A percentile compares a stretch with the other conserved stretches of the same genome.
These are phyloP conservation scores for Diaporthe nobilis DNA, from an alignment of 2,329 filamentous ascomycete species.

Conservation along the genomic window DNA sequence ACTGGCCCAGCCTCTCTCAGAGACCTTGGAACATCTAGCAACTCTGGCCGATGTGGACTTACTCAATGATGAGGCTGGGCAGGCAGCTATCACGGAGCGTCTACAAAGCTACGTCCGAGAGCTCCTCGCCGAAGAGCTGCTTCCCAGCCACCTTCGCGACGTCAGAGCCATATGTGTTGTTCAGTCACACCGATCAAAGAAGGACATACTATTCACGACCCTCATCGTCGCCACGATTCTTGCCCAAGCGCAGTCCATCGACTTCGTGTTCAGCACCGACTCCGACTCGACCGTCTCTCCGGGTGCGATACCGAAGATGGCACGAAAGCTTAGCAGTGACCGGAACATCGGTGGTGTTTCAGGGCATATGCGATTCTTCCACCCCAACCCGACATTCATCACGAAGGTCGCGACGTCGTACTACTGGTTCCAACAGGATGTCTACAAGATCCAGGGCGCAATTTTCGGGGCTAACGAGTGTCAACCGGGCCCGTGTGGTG, in stretches of 20 bases:
- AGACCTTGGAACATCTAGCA: background rate
- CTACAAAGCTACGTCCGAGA: background rate
- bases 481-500: conserved; percentile 21
- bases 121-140: background rate
- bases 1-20: conserved; percentile 11
- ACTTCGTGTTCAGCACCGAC: conserved; percentile 33
- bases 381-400: conserved; percentile 20
- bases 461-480: conserved; percentile 24
- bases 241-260: background rate
- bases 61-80: background rate
- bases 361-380: conserved; percentile 28
- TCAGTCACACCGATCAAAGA: conserved; percentile 30
- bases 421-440: conserved; percentile 33
- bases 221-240: background rate
- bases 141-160: background rate
- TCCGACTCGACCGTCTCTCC: conserved; percentile 15
- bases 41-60: conserved; percentile 1
- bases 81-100: conserved; percentile 4
- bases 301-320: background rate
- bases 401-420: conserved; percentile 13
- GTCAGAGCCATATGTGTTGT: conserved; percentile 19
- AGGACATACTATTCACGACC: conserved; percentile 27
- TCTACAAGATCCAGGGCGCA: conserved; percentile 17
- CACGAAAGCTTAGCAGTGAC: conserved; percentile 3
- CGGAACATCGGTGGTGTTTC: conserved; percentile 14